Evolutionary conservation across 1,284 basidiomycete species (phyloP), one percentile per base, ranked within the genome.

Genomic region (Pisolithus thermaeus): DNA sequence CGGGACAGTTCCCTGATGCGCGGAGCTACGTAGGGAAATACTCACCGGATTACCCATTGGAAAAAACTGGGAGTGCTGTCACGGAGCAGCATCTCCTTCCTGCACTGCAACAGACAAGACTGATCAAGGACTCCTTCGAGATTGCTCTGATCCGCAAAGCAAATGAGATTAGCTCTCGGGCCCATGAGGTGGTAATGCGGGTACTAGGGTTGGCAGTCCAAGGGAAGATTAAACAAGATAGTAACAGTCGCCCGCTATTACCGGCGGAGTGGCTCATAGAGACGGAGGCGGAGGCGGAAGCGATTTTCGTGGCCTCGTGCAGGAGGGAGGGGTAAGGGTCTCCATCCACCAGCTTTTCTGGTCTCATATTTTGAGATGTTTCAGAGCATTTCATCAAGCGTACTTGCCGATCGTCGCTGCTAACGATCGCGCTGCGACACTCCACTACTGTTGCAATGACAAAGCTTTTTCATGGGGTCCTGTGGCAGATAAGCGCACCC

Each of bases 101-200:
- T 2, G 91, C 91, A 0, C 71, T 96, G 18, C 90, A 94, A 58
- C 73, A 71, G 32, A 84, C 91, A 4, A 78, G 93, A 7, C 69
- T 96, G 25, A 82, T 77, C 55, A 97, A 96, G 70, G 85, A 85
- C 18, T 68, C 73, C 3, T 67, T 75, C 39, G 93, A 96, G 70
- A 80, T 97, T 50, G 76, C 73, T 14, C 71, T 79, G 54, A 92
- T 96, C 59, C 74, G 77, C 49, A 78, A 80, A 50, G 93, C 93
- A 0, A 92, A 90, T 63, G 76, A 78, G 51, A 91, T 96, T 58
- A 92, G 89, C 56, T 91, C 88, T 0, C 77, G 84, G 4, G 93
- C 93, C 2, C 93, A 96, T 59, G 90, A 93, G 68, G 80, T 83
- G 7, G 82, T 96, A 44, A 96, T 96, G 92, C 78, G 89, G n/a